Base-by-base conservation (phyloP, 139 green algal species). In the Microglena sp. region DNA sequence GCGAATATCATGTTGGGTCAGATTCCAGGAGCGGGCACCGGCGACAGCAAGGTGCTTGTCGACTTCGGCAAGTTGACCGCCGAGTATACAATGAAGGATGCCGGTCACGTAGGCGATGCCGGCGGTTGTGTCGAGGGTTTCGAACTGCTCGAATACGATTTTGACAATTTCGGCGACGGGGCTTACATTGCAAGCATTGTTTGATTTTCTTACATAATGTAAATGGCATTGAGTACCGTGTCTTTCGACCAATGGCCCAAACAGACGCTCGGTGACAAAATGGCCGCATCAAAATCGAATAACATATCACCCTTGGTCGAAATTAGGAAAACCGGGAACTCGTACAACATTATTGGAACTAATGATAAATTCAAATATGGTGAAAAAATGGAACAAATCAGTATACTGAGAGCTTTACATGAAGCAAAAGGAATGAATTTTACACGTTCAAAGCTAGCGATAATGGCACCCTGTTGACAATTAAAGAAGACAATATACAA, bases 1-100 rank as follows among this genome's bases (percentile, higher is more conserved):
- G 83, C 90, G 63, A 92, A 93, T 74, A 90, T 96, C 70, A 89
- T 96, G 72, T 69, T 96, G 35, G 90, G 90, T 6, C 87, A 94
- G 78, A 55, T 87, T 30, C 71, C 70, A n/a, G 77, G 78, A 3
- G 44, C 83, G 36, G 85, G 85, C 62, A 92, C 86, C 1, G 84
- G 88, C 33, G 71, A 77, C 64, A 93, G 93, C 61, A 73, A 65
- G 8, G 66, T 96, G 33, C 60, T 90, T 45, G 69, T 96, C 8
- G 84, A 96, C n/a, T n/a, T n/a, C n/a, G n/a, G n/a, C n/a, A n/a
- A n/a, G n/a, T n/a, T n/a, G n/a, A n/a, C n/a, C n/a, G n/a, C n/a
- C 64, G 81, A 94, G 33, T 69, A 77, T 50, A 60, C 73, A 29
- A 50, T 50, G 40, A 11, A 50, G 40, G 40, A 50, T 15, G 11